Percentiles rank a stretch among this genome's conserved stretches.
These are phyloP conservation scores for Nothophoma quercina DNA, from an alignment of 2,329 filamentous ascomycete species.

Conservation along the genomic window DNA sequence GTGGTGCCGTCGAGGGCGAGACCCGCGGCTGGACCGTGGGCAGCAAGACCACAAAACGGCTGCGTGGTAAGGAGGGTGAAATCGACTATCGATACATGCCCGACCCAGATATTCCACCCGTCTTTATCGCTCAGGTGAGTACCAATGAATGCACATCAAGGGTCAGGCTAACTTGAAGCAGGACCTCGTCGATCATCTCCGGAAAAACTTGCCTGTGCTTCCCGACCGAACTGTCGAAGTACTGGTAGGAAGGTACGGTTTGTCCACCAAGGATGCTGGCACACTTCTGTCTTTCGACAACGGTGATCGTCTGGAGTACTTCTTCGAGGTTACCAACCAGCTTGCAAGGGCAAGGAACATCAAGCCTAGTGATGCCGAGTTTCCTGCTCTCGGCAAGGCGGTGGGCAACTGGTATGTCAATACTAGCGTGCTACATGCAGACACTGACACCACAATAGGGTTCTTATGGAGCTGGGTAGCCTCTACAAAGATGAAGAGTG, in stretches of 20 bases:
- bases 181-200: constrained; percentile 72
- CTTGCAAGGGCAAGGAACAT: constrained; percentile 20
- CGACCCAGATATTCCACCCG: constrained; percentile 85
- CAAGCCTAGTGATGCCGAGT: constrained; percentile 34
- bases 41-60: constrained; percentile 77
- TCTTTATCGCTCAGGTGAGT: constrained; percentile 70
- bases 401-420: constrained; percentile 63
- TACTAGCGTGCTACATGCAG: background rate
- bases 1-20: constrained; percentile 80
- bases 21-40: constrained; percentile 93
- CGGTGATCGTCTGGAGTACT: constrained; percentile 83
- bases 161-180: constrained; percentile 24
- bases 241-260: constrained; percentile 68
- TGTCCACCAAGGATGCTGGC: constrained; percentile 83
- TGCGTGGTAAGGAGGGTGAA: constrained; percentile 94
- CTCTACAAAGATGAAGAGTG: constrained; percentile 54
- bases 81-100: constrained; percentile 99
- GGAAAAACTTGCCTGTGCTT: constrained; percentile 68
- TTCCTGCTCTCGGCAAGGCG: constrained; percentile 51
- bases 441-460: constrained; percentile 41
- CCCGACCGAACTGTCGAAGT: constrained; percentile 74
- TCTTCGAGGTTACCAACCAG: constrained; percentile 67
- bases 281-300: constrained; percentile 79
- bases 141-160: background rate
- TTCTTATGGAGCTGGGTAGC: constrained; percentile 61